A percentile compares a stretch with the other conserved stretches of the same genome.
These are phyloP conservation scores for Paulinella micropora DNA, from an alignment of 78 protist species.

Conservation along the genomic window DNA sequence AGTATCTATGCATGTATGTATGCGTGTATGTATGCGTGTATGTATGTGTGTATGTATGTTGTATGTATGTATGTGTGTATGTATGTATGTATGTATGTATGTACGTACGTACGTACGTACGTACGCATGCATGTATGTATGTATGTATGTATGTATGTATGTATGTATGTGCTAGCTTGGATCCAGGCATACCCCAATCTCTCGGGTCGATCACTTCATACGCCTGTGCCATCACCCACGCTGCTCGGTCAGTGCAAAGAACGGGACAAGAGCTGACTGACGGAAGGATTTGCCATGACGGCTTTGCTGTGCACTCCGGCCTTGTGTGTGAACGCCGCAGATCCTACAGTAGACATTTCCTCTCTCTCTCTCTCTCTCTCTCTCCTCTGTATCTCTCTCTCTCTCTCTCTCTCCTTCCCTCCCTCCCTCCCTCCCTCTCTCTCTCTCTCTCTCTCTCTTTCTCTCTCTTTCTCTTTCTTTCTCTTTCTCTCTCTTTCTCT, in stretches of 20 bases:
- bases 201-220: background rate
- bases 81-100: background rate
- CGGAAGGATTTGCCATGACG: constrained; percentile 20
- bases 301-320: constrained; percentile 70
- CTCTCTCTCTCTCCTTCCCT: too few relatives aligned
- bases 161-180: background rate
- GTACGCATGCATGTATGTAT: background rate
- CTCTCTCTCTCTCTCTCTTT: too few relatives aligned
- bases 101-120: background rate
- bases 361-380: too few relatives aligned
- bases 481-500: too few relatives aligned
- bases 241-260: too few relatives aligned
- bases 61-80: background rate
- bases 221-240: background rate
- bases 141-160: background rate
- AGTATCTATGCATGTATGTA: background rate
- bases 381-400: too few relatives aligned
- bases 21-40: background rate
- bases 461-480: too few relatives aligned
- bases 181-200: background rate
- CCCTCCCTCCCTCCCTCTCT: too few relatives aligned
- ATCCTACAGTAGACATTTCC: too few relatives aligned
- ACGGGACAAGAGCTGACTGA: too few relatives aligned
- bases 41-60: background rate
- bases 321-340: constrained; percentile 61